Conservation (phyloP, 768 basidiomycete genomes). For the Calocybe cyanea region DNA sequence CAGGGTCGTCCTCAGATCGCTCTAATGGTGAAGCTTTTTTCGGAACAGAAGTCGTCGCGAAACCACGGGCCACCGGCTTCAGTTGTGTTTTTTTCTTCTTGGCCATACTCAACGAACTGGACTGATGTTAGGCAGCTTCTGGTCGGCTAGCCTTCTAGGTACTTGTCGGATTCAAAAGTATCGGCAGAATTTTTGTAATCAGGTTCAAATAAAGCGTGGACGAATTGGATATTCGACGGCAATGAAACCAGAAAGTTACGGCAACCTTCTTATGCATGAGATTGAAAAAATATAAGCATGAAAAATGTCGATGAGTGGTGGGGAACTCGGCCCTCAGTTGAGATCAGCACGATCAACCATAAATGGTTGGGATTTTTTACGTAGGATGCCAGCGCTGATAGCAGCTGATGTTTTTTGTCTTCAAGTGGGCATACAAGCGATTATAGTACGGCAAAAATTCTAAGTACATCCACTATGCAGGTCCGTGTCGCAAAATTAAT, state of each 20-base stretch:
- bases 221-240: conserved; percentile 8
- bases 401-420: no score
- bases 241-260: conserved; percentile 7
- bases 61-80: conserved; percentile 71
- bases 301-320: no score
- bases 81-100: conserved; percentile 86
- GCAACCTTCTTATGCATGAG: conserved; percentile 16
- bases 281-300: no score
- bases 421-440: conserved; percentile 12
- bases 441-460: conserved; percentile 7
- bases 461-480: conserved; percentile 6
- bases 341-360: no score
- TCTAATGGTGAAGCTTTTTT: conserved; percentile 54
- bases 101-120: conserved; percentile 45
- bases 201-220: conserved; percentile 3
- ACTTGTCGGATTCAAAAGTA: conserved; percentile 1
- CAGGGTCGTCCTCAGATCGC: conserved; percentile 19
- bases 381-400: no score
- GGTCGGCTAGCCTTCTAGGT: conserved; percentile 1
- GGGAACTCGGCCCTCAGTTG: no score
- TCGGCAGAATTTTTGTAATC: conserved; percentile 1
- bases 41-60: conserved; percentile 78
- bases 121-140: conserved; percentile 2
- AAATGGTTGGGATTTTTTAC: no score
- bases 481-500: no score